Evolutionary conservation across 129 eudicot genomes (phyloP), one percentile per base, ranked within the genome.

Genomic region (Mikania micrantha): DNA sequence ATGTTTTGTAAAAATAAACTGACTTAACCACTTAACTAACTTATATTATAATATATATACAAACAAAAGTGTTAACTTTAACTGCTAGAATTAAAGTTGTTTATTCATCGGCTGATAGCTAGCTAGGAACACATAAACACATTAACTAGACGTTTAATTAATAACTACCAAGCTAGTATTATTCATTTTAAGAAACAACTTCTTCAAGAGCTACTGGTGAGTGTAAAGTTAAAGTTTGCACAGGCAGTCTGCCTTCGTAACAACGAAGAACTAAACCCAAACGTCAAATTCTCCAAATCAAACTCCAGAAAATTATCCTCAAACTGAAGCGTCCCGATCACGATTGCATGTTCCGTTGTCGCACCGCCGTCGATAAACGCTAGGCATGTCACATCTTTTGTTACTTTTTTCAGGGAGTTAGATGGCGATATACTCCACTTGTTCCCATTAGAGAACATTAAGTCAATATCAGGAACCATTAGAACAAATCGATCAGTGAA

Each of bases 251-350:
- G 31, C 66, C 28, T 54, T 19, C 66, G 71, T 5, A 80, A 67
- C 64, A 84, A 50, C 8, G 80, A 50, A 53, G 81, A 70, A 64
- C 81, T 84, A n/a, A 80, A 84, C 7, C 89, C 89, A 19, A 84
- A 70, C 61, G 59, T 71, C 13, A 79, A 80, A 40, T 72, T 74
- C 22, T 47, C 85, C 38, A 77, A 42, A 74, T 84, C 81, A 77
- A 84, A 84, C 76, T 62, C 63, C 66, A 77, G 19, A 48, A 82
- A 70, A 44, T 75, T 77, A 32, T 82, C 75, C 40, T 82, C 83
- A 38, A 73, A 60, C 69, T 82, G 86, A 74, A 50, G 74, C 0
- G 58, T 69, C 21, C 86, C 86, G 5, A 82, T 70, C 56, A 82
- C 83, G 4, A 78, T 58, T 0, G 74, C 80, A 21, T 32, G 71